Base-by-base conservation (phyloP, 306 rosid genomes). In the Vigna radiata region DNA sequence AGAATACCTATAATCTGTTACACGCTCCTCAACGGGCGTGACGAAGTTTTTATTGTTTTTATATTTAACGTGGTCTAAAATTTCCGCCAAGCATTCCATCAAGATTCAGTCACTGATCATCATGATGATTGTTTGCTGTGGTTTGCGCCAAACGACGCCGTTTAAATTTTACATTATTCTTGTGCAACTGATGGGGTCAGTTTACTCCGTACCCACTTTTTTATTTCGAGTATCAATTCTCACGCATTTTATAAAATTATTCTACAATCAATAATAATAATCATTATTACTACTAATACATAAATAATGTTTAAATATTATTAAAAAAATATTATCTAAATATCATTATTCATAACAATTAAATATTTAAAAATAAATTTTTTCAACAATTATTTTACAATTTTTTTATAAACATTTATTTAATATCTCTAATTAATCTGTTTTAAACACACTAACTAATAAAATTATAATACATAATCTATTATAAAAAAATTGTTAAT, bases 41-140 rank as follows among this genome's bases (percentile, higher is more conserved):
- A 29, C 1, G 8, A 15, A 63, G 37, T n/a, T 50, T 15, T 65
- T 44, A 27, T 44, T 33, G 0, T 7, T 53, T 50, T 18, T 4
- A 15, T 50, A 52, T n/a, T 48, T 39, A 44, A 67, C 61, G 12
- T 17, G 33, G 73, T 13, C 52, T 25, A 53, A 82, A 33, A 53
- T 82, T 80, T 62, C 78, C 5, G 86, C n/a, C 8, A 17, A 55
- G 64, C 68, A 73, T 86, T 85, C 4, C 49, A 75, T 81, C 89
- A 64, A 48, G 77, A 49, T 78, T 39, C 19, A 19, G 15, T 74
- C 70, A 59, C 19, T 12, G 2, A 55, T 23, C 25, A 44, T 68
- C 59, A 50, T 64, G 39, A 44, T 65, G n/a, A n/a, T n/a, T 6
- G 61, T 39, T 68, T 52, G 23, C 8, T 11, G 0, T 41, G 1